phyloP scores from a whole-genome alignment of 1,284 basidiomycete genomes.

The Grifola frondosa region DNA sequence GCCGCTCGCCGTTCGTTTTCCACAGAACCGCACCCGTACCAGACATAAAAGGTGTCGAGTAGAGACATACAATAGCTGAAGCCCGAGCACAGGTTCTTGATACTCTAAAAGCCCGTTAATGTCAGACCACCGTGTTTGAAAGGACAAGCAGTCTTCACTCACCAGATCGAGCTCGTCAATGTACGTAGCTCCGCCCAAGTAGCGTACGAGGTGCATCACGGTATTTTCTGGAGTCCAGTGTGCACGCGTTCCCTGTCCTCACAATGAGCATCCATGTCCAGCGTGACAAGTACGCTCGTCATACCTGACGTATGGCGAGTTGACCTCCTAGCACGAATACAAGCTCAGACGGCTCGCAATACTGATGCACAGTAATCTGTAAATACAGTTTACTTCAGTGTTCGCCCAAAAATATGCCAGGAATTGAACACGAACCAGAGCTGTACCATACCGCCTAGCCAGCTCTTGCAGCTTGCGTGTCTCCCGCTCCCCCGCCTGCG shows the following conservation, averaged over 20 bases:
- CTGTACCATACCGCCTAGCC: slow-evolving; percentile 67
- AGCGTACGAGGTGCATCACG: slow-evolving; percentile 71
- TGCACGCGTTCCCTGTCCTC: slow-evolving; percentile 60
- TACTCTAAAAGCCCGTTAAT: slow-evolving; percentile 40
- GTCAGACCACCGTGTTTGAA: neutral
- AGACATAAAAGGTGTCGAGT: slow-evolving; percentile 70
- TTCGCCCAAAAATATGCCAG: neutral
- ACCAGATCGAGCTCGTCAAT: slow-evolving; percentile 78
- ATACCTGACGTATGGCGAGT: slow-evolving; percentile 66
- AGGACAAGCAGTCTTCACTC: slow-evolving; percentile 23
- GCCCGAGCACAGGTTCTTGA: slow-evolving; percentile 73
- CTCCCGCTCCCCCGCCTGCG: slow-evolving; percentile 53
- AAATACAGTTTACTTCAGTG: too few relatives aligned
- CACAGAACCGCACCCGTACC: slow-evolving; percentile 72
- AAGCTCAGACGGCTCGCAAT: slow-evolving; percentile 60
- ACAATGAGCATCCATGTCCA: slow-evolving; percentile 3
- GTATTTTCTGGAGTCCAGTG: slow-evolving; percentile 80
- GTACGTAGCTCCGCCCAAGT: slow-evolving; percentile 46
- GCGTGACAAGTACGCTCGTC: slow-evolving; percentile 9
- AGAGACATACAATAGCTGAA: slow-evolving; percentile 75
- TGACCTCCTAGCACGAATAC: slow-evolving; percentile 64
- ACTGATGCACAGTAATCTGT: slow-evolving; percentile 55
- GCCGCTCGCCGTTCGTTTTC: slow-evolving; percentile 58
- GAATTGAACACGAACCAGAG: slow-evolving; percentile 43
- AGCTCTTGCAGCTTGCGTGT: slow-evolving; percentile 66